These are phyloP conservation scores for Catenaria anguillulae DNA, from an alignment of 371 early-diverging fungal genomes.

Conservation along the genomic window DNA sequence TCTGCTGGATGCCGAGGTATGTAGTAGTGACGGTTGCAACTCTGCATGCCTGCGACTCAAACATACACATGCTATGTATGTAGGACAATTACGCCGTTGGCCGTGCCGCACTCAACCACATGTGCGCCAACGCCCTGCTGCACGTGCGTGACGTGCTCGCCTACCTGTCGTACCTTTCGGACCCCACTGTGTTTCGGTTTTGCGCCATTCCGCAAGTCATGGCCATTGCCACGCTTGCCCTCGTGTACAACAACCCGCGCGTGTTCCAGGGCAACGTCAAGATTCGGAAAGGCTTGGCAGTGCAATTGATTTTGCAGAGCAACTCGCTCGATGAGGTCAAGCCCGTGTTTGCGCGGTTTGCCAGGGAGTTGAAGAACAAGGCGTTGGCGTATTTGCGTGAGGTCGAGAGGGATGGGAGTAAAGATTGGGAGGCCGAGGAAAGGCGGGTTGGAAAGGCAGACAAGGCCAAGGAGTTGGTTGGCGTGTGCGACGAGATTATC, in stretches of 20 bases:
- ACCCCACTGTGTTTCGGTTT: slow-evolving; percentile 74
- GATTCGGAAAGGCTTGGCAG: slow-evolving; percentile 87
- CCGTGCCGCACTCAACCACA: slow-evolving; percentile 58
- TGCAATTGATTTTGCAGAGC: slow-evolving; percentile 36
- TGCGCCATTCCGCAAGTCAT: slow-evolving; percentile 96
- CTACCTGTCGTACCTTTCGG: slow-evolving; percentile 58
- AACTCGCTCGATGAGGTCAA: slow-evolving; percentile 43
- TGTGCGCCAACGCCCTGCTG: slow-evolving; percentile 70
- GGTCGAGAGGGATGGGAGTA: neutral
- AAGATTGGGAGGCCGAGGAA: neutral
- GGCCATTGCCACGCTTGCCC: slow-evolving; percentile 85
- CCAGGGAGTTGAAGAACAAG: slow-evolving; percentile 25
- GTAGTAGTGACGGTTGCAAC: no score
- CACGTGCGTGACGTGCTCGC: slow-evolving; percentile 73
- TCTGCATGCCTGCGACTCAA: no score
- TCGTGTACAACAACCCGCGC: slow-evolving; percentile 69
- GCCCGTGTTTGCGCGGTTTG: slow-evolving; percentile 47
- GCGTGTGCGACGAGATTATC: neutral
- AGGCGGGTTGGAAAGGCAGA: neutral
- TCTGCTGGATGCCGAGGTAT: slow-evolving; percentile 46
- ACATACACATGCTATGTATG: no score
- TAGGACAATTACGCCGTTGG: slow-evolving; percentile 20
- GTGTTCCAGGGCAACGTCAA: slow-evolving; percentile 67
- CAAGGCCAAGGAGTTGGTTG: neutral
- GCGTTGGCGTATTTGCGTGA: neutral